Percentiles rank a stretch among this genome's conserved stretches.
phyloP scores from a whole-genome alignment of 495 filamentous ascomycete genomes.

The Penicillium coffeae region DNA sequence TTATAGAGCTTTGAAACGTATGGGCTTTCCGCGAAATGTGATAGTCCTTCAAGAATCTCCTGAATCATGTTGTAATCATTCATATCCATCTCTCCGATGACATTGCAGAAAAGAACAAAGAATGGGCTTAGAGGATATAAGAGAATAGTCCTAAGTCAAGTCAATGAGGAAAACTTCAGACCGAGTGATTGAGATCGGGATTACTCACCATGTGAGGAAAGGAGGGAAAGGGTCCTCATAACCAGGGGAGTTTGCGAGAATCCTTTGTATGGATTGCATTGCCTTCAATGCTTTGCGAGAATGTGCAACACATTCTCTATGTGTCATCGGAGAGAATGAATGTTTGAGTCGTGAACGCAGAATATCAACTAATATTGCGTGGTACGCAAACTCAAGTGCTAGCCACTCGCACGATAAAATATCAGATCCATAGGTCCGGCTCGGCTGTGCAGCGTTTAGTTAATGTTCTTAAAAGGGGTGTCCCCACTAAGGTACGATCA shows the following conservation, averaged over 20 bases:
- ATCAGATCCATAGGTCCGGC: conserved; percentile 10
- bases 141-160: conserved; percentile 19
- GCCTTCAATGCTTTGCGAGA: conserved; percentile 22
- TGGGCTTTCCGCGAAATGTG: conserved; percentile 19
- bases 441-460: conserved; percentile 2
- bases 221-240: conserved; percentile 26
- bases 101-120: conserved; percentile 32
- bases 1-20: conserved; percentile 20
- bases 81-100: conserved; percentile 22
- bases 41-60: conserved; percentile 17
- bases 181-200: background rate
- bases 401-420: conserved; percentile 19
- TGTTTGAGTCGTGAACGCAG: conserved; percentile 23
- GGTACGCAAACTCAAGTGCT: conserved; percentile 25
- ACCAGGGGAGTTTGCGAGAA: conserved; percentile 13
- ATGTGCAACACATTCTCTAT: conserved; percentile 23
- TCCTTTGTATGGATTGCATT: conserved; percentile 23
- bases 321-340: conserved; percentile 18
- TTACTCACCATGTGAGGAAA: conserved; percentile 26
- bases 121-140: conserved; percentile 29
- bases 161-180: background rate
- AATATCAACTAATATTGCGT: conserved; percentile 29
- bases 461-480: background rate
- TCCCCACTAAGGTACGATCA: background rate
- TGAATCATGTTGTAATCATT: conserved; percentile 26